Percentiles rank a stretch among this genome's conserved stretches.
Evolutionary conservation across 2,329 filamentous ascomycete species (phyloP).

Genomic region (Fusarium tjaetaba): DNA sequence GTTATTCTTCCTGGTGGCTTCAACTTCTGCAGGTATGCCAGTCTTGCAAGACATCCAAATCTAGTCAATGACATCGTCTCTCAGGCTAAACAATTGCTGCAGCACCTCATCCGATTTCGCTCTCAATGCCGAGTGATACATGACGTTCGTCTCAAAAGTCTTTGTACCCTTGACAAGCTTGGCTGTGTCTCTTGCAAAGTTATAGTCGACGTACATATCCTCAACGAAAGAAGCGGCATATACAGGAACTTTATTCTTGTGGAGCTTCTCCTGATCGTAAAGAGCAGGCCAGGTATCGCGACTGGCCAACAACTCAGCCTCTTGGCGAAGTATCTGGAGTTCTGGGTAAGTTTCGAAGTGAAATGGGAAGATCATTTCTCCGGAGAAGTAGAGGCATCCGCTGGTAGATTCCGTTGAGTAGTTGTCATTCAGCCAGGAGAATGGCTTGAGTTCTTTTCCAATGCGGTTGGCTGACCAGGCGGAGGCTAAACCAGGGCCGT

Average conservation of each 20-base stretch:
- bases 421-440: slow-evolving; percentile 60
- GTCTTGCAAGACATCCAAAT: not conserved
- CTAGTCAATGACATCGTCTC: slow-evolving; percentile 73
- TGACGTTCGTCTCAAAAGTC: slow-evolving; percentile 83
- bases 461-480: slow-evolving; percentile 80
- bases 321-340: slow-evolving; percentile 72
- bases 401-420: slow-evolving; percentile 44
- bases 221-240: slow-evolving; percentile 86
- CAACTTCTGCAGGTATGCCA: not conserved
- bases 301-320: slow-evolving; percentile 76
- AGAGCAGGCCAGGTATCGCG: slow-evolving; percentile 77
- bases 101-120: slow-evolving; percentile 80
- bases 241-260: slow-evolving; percentile 82
- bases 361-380: slow-evolving; percentile 91
- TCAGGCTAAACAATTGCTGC: slow-evolving; percentile 77
- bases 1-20: not conserved
- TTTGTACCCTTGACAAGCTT: slow-evolving; percentile 78
- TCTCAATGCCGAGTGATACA: slow-evolving; percentile 88
- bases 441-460: slow-evolving; percentile 59
- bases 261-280: slow-evolving; percentile 79
- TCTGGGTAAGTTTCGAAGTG: slow-evolving; percentile 86
- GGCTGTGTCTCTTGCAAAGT: slow-evolving; percentile 78
- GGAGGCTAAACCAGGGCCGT: slow-evolving; percentile 69
- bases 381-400: slow-evolving; percentile 79
- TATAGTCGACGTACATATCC: slow-evolving; percentile 92